phyloP scores from a whole-genome alignment of 371 early-diverging fungal genomes.

The Blastocladiella emersonii region DNA sequence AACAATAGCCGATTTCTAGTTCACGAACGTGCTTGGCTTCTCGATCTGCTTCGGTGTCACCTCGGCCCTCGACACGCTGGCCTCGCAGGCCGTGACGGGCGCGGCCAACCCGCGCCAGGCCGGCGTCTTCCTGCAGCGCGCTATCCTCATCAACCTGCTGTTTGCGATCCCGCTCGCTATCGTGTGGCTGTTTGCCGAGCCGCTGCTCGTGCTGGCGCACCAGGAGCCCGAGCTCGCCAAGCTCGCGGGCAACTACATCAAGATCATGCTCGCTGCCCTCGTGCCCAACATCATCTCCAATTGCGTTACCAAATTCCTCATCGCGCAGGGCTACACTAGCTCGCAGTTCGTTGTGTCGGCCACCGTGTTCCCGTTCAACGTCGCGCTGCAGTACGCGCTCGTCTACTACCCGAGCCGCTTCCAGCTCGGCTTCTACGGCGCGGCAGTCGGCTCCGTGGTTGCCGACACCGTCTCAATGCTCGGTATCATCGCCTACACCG shows the following conservation, averaged over 20 bases:
- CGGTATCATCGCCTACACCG: constrained; percentile 44
- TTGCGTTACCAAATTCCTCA: constrained; percentile 61
- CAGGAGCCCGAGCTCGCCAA: constrained; percentile 37
- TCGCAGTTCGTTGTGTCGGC: constrained; percentile 56
- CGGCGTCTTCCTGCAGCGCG: constrained; percentile 70
- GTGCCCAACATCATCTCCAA: constrained; percentile 63
- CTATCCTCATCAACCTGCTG: constrained; percentile 49
- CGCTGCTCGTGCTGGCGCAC: constrained; percentile 25
- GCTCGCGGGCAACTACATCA: constrained; percentile 45
- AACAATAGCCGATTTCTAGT: constrained; percentile 11
- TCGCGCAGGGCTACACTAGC: constrained; percentile 74
- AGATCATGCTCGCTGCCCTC: constrained; percentile 49
- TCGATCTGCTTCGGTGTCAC: constrained; percentile 61
- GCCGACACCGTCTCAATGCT: constrained; percentile 56
- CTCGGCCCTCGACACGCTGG: constrained; percentile 76
- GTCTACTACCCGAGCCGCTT: constrained; percentile 46
- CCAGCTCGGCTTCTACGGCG: constrained; percentile 63
- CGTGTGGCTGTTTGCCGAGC: constrained; percentile 42
- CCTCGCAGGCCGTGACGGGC: constrained; percentile 72
- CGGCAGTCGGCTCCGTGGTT: constrained; percentile 61
- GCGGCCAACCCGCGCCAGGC: constrained; percentile 48
- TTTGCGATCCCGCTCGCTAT: constrained; percentile 53
- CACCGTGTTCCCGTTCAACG: constrained; percentile 56
- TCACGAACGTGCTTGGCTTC: constrained; percentile 69
- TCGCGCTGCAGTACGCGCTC: constrained; percentile 51